Evolutionary conservation across 768 basidiomycete genomes (phyloP).

Genomic region (Termitomyces titanicus): DNA sequence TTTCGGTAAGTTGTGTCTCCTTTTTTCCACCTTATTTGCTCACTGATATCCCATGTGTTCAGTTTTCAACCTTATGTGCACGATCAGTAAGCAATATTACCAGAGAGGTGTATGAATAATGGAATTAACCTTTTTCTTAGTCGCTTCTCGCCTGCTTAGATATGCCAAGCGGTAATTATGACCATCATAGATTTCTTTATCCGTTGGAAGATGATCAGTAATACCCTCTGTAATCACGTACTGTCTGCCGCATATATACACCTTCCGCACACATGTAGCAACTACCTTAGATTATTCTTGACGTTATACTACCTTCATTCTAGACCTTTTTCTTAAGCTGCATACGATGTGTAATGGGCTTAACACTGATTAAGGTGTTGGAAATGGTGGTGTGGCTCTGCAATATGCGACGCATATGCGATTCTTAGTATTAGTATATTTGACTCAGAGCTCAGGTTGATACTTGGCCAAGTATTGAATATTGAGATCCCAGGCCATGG

Average conservation of each 20-base stretch:
- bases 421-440: no score
- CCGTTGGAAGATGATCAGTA: neutral
- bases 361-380: no score
- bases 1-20: conserved; percentile 37
- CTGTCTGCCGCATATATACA: no score
- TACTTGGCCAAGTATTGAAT: no score
- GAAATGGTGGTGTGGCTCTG: no score
- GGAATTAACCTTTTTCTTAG: conserved; percentile 22
- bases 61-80: conserved; percentile 70
- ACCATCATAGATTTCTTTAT: neutral
- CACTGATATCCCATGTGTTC: neutral
- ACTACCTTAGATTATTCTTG: neutral
- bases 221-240: neutral
- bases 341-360: no score
- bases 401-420: no score
- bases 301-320: neutral
- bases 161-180: conserved; percentile 58
- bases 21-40: neutral
- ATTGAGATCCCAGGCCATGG: no score
- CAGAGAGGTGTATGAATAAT: neutral
- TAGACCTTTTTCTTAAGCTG: no score
- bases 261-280: neutral
- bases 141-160: conserved; percentile 69
- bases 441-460: no score
- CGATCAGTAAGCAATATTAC: conserved; percentile 34